Evolutionary conservation across 352 stramenopile genomes (phyloP).

Genomic region (Globisporangium radiosum): DNA sequence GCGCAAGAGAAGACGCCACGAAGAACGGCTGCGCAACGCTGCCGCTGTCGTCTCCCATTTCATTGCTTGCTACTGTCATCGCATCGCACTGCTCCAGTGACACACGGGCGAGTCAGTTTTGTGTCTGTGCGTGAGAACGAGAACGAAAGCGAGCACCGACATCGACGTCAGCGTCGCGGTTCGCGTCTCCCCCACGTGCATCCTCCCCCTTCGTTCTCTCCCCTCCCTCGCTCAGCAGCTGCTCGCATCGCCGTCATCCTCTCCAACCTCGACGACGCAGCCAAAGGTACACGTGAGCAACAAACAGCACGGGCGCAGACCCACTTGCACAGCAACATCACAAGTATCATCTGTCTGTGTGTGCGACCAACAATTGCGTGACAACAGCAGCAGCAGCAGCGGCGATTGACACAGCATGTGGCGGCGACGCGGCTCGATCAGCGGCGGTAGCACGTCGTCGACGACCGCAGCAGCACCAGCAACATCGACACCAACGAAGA

Average conservation of each 20-base stretch:
- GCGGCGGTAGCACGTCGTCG: conserved; percentile 21
- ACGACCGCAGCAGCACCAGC: conserved; percentile 1
- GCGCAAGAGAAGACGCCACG: too few relatives aligned
- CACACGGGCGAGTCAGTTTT: too few relatives aligned
- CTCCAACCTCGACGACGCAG: too few relatives aligned
- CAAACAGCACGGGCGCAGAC: background rate
- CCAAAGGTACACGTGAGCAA: background rate
- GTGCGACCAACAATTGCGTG: too few relatives aligned
- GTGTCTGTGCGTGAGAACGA: background rate
- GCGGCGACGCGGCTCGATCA: conserved; percentile 44
- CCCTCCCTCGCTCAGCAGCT: background rate
- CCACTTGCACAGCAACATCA: background rate
- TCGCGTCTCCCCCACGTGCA: too few relatives aligned
- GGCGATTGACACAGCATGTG: conserved; percentile 23
- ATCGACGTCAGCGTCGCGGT: background rate
- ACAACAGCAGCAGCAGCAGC: background rate
- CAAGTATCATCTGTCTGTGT: background rate
- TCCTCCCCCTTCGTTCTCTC: background rate
- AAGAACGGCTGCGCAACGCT: background rate
- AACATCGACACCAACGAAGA: conserved; percentile 3
- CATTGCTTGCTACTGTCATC: too few relatives aligned
- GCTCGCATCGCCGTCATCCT: too few relatives aligned
- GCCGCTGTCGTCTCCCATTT: too few relatives aligned
- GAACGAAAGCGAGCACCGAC: background rate
- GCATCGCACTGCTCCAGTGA: too few relatives aligned